phyloP scores from a whole-genome alignment of 164 flowering plant species.

The Piper betle region DNA sequence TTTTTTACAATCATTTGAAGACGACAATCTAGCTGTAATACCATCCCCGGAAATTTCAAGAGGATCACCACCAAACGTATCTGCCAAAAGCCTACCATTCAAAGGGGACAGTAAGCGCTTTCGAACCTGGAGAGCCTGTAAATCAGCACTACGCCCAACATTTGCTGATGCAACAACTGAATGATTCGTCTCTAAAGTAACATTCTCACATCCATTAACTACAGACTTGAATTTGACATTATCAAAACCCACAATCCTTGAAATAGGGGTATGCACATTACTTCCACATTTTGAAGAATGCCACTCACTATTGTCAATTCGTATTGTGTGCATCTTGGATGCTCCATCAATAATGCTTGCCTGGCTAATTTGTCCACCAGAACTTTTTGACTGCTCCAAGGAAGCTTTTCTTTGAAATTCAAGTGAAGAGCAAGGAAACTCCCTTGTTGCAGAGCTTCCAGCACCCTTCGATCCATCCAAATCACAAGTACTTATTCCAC shows the following conservation, averaged over 20 bases:
- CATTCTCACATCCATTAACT: constrained; percentile 12
- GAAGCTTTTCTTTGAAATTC: constrained; percentile 27
- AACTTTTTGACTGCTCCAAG: constrained; percentile 18
- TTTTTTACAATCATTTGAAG: constrained; percentile 43
- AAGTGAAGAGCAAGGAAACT: constrained; percentile 21
- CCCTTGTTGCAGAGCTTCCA: constrained; percentile 8
- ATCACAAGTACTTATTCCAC: constrained; percentile 29
- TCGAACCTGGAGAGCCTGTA: constrained; percentile 36
- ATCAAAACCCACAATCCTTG: constrained; percentile 71
- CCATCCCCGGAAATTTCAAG: constrained; percentile 27
- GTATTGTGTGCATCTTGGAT: constrained; percentile 18
- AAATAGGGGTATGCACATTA: constrained; percentile 32
- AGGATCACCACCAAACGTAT: constrained; percentile 32
- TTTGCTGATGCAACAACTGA: constrained; percentile 12
- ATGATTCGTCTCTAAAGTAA: constrained; percentile 6
- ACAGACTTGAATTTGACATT: constrained; percentile 18
- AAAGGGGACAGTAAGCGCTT: constrained; percentile 69
- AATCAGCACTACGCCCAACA: constrained; percentile 17
- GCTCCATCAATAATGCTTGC: constrained; percentile 18
- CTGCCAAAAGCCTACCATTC: constrained; percentile 28
- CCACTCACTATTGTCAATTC: constrained; percentile 16
- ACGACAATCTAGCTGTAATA: constrained; percentile 5
- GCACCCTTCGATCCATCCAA: constrained; percentile 22
- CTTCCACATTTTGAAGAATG: constrained; percentile 20
- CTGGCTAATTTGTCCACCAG: constrained; percentile 13